Evolutionary conservation across 2,329 filamentous ascomycete species (phyloP), one percentile per base, ranked within the genome.

Genomic region (Hymenoscyphus repandus): DNA sequence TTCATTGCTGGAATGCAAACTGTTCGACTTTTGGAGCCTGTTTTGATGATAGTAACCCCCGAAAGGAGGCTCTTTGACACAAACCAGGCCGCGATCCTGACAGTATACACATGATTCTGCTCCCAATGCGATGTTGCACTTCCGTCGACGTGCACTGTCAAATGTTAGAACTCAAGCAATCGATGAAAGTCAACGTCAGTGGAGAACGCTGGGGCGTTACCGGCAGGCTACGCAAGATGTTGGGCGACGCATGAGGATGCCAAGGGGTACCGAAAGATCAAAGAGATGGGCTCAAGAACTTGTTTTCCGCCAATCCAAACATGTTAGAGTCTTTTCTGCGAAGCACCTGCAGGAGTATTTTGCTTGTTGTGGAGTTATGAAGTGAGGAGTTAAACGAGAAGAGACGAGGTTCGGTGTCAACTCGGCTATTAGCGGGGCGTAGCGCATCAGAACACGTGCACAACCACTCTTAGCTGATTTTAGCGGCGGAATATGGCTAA

Each of bases 41-140:
- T 44, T 31, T n/a, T 44, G 41, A 31, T 44, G 22, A 12, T 44
- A 44, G 41, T 44, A 44, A 18, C 41, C 41, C 1, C 41, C 41
- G n/a, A 17, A 6, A 6, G 41, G 41, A 31, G 41, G 41, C 30
- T 44, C 41, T 44, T 44, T 31, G 15, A 44, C 30, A 12, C 41
- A 44, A 31, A 30, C 13, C 9, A 44, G 30, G 11, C 41, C 27
- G 5, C 41, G 41, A 15, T 31, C 27, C 15, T 17, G 3, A 31
- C 41, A 44, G 15, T 44, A 15, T 18, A 30, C n/a, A 17, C 41
- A 44, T 31, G 22, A 15, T 15, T 31, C 30, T 15, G 22, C 41
- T 32, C 27, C 41, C 32, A 15, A 30, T 22, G 27, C 11, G 31
- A 31, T 44, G 41, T 17, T 44, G 15, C 41, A 44, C 13, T 44